Percentiles rank a stretch among this genome's conserved stretches.
These are phyloP conservation scores for Chytriomyces hyalinus DNA, from an alignment of 192 early-diverging fungal species.

Conservation along the genomic window DNA sequence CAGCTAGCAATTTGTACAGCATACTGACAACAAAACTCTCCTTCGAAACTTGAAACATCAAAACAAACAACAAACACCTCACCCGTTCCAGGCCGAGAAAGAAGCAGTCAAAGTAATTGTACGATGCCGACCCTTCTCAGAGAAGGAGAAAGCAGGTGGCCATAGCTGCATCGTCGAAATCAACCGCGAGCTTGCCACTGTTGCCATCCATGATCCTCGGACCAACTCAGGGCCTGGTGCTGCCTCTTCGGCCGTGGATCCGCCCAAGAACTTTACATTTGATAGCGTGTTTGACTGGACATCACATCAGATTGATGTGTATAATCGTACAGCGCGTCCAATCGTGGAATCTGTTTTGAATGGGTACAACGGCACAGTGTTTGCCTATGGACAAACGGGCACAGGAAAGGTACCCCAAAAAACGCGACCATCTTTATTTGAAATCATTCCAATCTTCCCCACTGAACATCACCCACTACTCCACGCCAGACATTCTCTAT, in stretches of 20 bases:
- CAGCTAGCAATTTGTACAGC: no score
- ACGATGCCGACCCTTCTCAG: constrained; percentile 66
- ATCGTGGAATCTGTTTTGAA: constrained; percentile 66
- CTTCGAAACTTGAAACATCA: not conserved
- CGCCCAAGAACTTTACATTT: constrained; percentile 67
- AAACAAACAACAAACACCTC: not conserved
- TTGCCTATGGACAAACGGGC: constrained; percentile 67
- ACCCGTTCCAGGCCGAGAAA: constrained; percentile 38
- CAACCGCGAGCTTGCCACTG: constrained; percentile 52
- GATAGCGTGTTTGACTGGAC: constrained; percentile 64
- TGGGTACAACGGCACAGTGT: constrained; percentile 71
- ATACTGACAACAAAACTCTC: no score
- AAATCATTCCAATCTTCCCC: not conserved
- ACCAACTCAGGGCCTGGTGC: not conserved
- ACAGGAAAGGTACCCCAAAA: constrained; percentile 60
- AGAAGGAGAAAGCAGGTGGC: constrained; percentile 64
- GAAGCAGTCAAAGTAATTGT: constrained; percentile 66
- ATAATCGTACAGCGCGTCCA: constrained; percentile 60
- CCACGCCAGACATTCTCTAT: constrained; percentile 70
- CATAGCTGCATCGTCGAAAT: constrained; percentile 61
- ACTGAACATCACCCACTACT: not conserved
- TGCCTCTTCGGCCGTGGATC: constrained; percentile 29
- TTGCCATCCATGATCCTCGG: constrained; percentile 55
- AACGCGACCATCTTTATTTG: not conserved
- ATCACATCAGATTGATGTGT: constrained; percentile 61